Percentiles rank a stretch among this genome's conserved stretches.
Evolutionary conservation across 495 filamentous ascomycete genomes (phyloP).

Genomic region (Aspergillus sclerotioniger): DNA sequence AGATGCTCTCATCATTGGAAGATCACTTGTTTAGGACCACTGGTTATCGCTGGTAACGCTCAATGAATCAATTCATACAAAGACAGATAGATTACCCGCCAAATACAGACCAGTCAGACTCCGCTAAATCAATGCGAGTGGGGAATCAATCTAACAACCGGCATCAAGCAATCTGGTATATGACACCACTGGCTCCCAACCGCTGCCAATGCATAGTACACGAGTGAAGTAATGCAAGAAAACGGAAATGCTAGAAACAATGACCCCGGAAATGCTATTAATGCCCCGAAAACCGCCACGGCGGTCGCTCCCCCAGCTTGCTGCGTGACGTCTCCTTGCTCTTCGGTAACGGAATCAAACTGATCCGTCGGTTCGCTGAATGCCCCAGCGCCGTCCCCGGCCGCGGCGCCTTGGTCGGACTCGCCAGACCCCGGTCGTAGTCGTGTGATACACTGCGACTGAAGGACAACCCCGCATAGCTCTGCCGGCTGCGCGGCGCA

Average conservation of each 20-base stretch:
- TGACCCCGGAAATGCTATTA: conserved; percentile 5
- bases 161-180: conserved; percentile 21
- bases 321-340: conserved; percentile 28
- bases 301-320: conserved; percentile 38
- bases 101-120: conserved; percentile 9
- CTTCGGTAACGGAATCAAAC: conserved; percentile 47
- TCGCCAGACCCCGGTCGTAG: conserved; percentile 23
- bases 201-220: conserved; percentile 20
- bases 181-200: conserved; percentile 13
- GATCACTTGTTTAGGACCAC: conserved; percentile 27
- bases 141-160: conserved; percentile 28
- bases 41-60: not conserved
- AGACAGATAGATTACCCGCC: conserved; percentile 8
- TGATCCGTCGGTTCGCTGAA: conserved; percentile 45
- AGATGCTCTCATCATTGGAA: conserved; percentile 48
- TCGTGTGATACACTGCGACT: conserved; percentile 38
- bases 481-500: conserved; percentile 42
- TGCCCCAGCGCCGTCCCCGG: conserved; percentile 48
- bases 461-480: conserved; percentile 38
- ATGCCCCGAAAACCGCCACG: conserved; percentile 28
- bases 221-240: conserved; percentile 14
- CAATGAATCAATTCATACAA: not conserved
- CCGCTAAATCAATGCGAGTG: conserved; percentile 23
- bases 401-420: conserved; percentile 35
- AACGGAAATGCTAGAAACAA: conserved; percentile 4